Percentiles rank a stretch among this genome's conserved stretches.
Conservation (phyloP, 805 yeast genomes). For the Spathaspora hagerdaliae region DNA sequence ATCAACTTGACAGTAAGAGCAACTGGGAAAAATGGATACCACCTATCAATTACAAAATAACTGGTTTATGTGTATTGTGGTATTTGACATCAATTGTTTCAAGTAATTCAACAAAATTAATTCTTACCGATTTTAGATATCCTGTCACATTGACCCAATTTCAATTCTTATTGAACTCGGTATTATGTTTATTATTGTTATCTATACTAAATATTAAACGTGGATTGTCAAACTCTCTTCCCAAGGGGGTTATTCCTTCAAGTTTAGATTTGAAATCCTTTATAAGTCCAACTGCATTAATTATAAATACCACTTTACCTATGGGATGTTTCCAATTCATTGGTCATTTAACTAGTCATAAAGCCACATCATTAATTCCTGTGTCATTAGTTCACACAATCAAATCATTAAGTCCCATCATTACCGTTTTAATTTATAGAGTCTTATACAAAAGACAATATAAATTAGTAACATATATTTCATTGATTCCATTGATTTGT, state of each 20-base stretch:
- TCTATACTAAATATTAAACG: not conserved
- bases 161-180: slow-evolving; percentile 74
- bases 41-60: slow-evolving; percentile 19
- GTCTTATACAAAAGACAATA: slow-evolving; percentile 56
- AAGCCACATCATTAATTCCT: slow-evolving; percentile 87
- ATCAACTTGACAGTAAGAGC: not conserved
- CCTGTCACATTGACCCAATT: slow-evolving; percentile 89
- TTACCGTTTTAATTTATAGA: slow-evolving; percentile 79
- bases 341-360: slow-evolving; percentile 89
- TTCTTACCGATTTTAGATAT: slow-evolving; percentile 62
- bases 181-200: slow-evolving; percentile 47
- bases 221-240: slow-evolving; percentile 26
- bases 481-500: slow-evolving; percentile 70
- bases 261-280: slow-evolving; percentile 32
- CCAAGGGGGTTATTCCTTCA: slow-evolving; percentile 48
- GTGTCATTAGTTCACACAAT: slow-evolving; percentile 95
- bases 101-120: slow-evolving; percentile 75
- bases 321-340: slow-evolving; percentile 92
- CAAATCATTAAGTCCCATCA: slow-evolving; percentile 85
- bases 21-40: slow-evolving; percentile 14
- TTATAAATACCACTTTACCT: slow-evolving; percentile 72
- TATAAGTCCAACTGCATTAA: slow-evolving; percentile 48
- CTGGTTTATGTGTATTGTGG: slow-evolving; percentile 66
- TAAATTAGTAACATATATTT: slow-evolving; percentile 63
- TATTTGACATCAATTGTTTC: slow-evolving; percentile 77